phyloP scores from a whole-genome alignment of 805 yeast species.

The Candida xyloterini region DNA sequence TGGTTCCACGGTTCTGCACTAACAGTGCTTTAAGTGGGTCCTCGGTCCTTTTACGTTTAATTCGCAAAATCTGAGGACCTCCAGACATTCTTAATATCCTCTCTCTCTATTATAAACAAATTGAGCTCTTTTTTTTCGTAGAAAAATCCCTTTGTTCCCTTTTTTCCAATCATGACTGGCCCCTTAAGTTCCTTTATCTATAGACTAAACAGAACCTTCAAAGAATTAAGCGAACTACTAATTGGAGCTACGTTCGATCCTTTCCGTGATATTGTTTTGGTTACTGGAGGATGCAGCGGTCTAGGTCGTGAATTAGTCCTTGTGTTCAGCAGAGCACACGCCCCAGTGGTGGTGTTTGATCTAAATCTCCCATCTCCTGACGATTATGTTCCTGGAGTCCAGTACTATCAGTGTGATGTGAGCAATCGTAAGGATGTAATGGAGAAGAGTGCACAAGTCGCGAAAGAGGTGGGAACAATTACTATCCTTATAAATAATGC shows the following conservation, averaged over 20 bases:
- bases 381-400: conserved; percentile 37
- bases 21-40: conserved; percentile 84
- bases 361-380: conserved; percentile 41
- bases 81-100: conserved; percentile 2
- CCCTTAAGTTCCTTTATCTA: conserved; percentile 26
- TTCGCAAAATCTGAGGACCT: conserved; percentile 67
- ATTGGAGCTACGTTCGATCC: conserved; percentile 55
- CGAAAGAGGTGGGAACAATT: conserved; percentile 51
- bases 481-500: conserved; percentile 83
- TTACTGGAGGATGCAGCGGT: conserved; percentile 86
- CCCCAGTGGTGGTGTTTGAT: conserved; percentile 67
- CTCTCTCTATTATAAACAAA: background rate
- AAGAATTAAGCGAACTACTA: conserved; percentile 36
- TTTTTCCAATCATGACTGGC: conserved; percentile 27
- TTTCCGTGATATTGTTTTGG: conserved; percentile 55
- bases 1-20: conserved; percentile 39
- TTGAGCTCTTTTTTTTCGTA: background rate
- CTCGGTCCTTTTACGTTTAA: conserved; percentile 82
- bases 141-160: conserved; percentile 7
- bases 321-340: conserved; percentile 40
- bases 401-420: conserved; percentile 70
- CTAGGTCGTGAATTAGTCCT: conserved; percentile 65
- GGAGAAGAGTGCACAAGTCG: conserved; percentile 39
- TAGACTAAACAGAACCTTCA: conserved; percentile 26
- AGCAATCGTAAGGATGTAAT: conserved; percentile 46